Conservation (phyloP, 1,139 yeast genomes). For the Suhomyces anneliseae region DNA sequence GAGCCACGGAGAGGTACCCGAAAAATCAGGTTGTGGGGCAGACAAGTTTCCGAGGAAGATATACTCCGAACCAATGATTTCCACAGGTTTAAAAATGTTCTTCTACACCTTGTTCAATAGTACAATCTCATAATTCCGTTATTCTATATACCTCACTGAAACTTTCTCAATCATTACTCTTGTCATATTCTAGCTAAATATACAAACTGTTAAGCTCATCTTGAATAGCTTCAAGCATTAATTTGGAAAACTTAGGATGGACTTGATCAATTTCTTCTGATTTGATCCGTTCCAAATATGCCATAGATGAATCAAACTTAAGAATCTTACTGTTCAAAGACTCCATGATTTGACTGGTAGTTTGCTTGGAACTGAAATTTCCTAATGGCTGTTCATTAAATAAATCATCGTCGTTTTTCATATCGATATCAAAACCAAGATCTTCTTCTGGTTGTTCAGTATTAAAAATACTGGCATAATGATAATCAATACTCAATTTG, state of each 20-base stretch:
- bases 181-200: conserved; percentile 1
- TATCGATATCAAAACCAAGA: conserved; percentile 4
- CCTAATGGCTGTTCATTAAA: conserved; percentile 11
- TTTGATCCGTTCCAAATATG: conserved; percentile 1
- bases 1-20: too few relatives aligned
- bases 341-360: conserved; percentile 4
- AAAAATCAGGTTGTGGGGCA: too few relatives aligned
- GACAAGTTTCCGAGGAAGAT: too few relatives aligned
- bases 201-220: conserved; percentile 14
- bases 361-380: background rate
- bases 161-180: too few relatives aligned
- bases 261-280: conserved; percentile 1
- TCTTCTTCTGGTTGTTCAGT: conserved; percentile 7
- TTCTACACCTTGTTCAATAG: background rate
- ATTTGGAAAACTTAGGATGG: conserved; percentile 2
- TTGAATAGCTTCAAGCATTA: conserved; percentile 12
- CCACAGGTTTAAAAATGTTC: background rate
- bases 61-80: too few relatives aligned
- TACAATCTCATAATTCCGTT: too few relatives aligned
- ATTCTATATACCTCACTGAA: too few relatives aligned
- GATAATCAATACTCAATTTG: conserved; percentile 12
- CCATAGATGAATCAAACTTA: background rate
- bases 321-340: background rate
- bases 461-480: conserved; percentile 18
- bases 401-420: conserved; percentile 17